Evolutionary conservation across 148 eudicot species (phyloP).

Genomic region (Mesembryanthemum crystallinum): DNA sequence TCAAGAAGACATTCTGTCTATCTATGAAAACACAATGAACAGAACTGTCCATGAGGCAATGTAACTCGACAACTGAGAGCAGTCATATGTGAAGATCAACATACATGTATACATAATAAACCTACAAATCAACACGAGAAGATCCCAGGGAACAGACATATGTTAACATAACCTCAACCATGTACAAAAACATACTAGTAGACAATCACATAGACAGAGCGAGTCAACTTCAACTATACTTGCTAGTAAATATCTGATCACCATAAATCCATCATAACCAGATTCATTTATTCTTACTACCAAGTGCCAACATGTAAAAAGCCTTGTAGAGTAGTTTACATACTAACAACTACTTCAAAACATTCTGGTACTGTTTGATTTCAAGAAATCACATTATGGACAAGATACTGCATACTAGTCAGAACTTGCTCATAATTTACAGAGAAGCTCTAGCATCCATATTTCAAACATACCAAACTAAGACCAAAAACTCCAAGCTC

Average conservation of each 20-base stretch:
- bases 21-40: too few relatives aligned
- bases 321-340: constrained; percentile 20
- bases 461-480: not conserved
- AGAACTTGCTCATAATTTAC: constrained; percentile 2
- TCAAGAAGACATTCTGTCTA: not conserved
- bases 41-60: too few relatives aligned
- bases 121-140: too few relatives aligned
- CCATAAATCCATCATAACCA: not conserved
- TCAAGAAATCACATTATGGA: not conserved
- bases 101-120: too few relatives aligned
- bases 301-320: constrained; percentile 15
- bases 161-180: too few relatives aligned
- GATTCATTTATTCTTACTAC: constrained; percentile 12
- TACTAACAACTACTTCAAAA: constrained; percentile 6
- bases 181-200: too few relatives aligned
- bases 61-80: too few relatives aligned
- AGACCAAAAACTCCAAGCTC: constrained; percentile 4
- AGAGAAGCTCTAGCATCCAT: not conserved
- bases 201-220: too few relatives aligned
- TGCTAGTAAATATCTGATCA: not conserved
- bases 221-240: too few relatives aligned
- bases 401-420: not conserved
- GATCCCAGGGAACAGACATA: too few relatives aligned
- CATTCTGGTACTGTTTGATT: constrained; percentile 6
- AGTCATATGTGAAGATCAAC: too few relatives aligned